Conservation (phyloP, 805 yeast genomes). For the Lachancea thermotolerans region DNA sequence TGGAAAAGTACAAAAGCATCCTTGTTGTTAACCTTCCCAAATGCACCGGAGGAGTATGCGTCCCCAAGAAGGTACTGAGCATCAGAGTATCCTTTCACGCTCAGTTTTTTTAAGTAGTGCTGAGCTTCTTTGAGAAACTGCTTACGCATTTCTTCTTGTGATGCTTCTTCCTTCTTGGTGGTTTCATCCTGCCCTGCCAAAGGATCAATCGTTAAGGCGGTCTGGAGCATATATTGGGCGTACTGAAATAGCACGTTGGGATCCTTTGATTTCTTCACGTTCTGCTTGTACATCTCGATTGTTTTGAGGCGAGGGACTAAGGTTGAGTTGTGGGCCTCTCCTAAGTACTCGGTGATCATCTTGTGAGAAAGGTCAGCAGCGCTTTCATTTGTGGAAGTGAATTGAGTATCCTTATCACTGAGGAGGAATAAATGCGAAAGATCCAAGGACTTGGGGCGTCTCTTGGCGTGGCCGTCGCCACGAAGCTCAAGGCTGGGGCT, state of each 20-base stretch:
- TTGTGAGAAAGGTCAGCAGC: constrained; percentile 48
- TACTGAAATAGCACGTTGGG: constrained; percentile 83
- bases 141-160: constrained; percentile 35
- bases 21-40: constrained; percentile 70
- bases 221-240: constrained; percentile 84
- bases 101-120: constrained; percentile 56
- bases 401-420: constrained; percentile 30
- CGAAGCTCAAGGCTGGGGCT: background rate
- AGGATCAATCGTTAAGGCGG: constrained; percentile 58
- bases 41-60: constrained; percentile 75
- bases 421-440: constrained; percentile 36
- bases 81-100: constrained; percentile 77
- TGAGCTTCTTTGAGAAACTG: constrained; percentile 73
- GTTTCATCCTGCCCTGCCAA: constrained; percentile 1
- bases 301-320: constrained; percentile 75
- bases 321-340: constrained; percentile 39
- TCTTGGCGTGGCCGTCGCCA: constrained; percentile 6
- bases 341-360: constrained; percentile 45
- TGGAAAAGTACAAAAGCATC: constrained; percentile 75
- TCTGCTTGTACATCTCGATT: constrained; percentile 77
- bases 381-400: constrained; percentile 35
- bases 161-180: background rate
- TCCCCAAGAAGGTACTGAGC: constrained; percentile 93
- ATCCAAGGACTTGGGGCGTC: constrained; percentile 35
- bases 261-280: constrained; percentile 78